These are phyloP conservation scores for Termitomyces sp. DNA, from an alignment of 768 basidiomycete genomes.

Conservation along the genomic window DNA sequence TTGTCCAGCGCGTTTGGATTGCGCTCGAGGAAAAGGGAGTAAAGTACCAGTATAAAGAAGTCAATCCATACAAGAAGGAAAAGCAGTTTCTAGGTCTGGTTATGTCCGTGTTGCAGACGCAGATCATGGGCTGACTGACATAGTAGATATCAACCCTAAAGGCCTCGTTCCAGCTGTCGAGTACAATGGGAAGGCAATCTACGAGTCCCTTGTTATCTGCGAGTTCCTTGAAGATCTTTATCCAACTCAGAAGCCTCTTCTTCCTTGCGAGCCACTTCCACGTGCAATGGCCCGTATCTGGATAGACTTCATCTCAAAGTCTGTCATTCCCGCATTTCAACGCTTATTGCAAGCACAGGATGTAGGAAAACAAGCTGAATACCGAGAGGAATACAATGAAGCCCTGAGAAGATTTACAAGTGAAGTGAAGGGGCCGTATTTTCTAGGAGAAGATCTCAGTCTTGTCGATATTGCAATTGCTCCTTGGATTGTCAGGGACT, in stretches of 20 bases:
- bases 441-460: slow-evolving; percentile 50
- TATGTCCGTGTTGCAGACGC: neutral
- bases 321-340: slow-evolving; percentile 48
- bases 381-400: slow-evolving; percentile 25
- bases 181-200: slow-evolving; percentile 53
- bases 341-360: slow-evolving; percentile 43
- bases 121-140: neutral
- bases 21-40: slow-evolving; percentile 62
- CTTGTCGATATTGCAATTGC: slow-evolving; percentile 52
- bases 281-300: slow-evolving; percentile 53
- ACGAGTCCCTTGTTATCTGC: slow-evolving; percentile 61
- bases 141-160: slow-evolving; percentile 56
- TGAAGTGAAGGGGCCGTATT: slow-evolving; percentile 47
- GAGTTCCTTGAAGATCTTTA: slow-evolving; percentile 69
- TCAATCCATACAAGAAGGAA: slow-evolving; percentile 71
- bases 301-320: slow-evolving; percentile 54
- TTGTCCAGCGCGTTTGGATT: slow-evolving; percentile 62
- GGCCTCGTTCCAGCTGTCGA: slow-evolving; percentile 60
- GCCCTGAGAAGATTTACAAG: slow-evolving; percentile 28
- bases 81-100: slow-evolving; percentile 46
- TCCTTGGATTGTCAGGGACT: slow-evolving; percentile 51
- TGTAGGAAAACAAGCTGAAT: slow-evolving; percentile 21
- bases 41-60: slow-evolving; percentile 64
- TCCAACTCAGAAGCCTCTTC: slow-evolving; percentile 41
- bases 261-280: slow-evolving; percentile 48